Conservation (phyloP, 345 rosid species). For the Ceriops tagal region DNA sequence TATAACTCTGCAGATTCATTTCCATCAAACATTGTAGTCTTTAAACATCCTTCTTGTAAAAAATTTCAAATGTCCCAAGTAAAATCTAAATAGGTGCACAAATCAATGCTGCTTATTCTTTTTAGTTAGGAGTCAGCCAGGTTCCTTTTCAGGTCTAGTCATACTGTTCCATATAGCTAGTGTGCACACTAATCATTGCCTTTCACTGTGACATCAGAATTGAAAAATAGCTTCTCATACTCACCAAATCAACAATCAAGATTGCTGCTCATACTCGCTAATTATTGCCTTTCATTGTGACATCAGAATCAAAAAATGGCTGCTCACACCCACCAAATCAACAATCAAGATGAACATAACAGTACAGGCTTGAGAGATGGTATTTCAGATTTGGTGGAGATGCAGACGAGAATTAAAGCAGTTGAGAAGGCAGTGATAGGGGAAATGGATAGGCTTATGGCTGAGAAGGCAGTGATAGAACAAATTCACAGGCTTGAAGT, state of each 20-base stretch:
- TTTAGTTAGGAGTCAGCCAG: not conserved
- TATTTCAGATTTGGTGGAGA: conserved; percentile 48
- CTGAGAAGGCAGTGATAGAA: conserved; percentile 47
- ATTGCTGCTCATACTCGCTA: not conserved
- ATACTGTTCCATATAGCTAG: conserved; percentile 2
- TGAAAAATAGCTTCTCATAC: conserved; percentile 23
- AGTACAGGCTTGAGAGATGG: conserved; percentile 26
- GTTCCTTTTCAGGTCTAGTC: conserved; percentile 6
- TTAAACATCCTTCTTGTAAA: not conserved
- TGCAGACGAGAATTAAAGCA: conserved; percentile 45
- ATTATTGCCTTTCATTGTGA: conserved; percentile 5
- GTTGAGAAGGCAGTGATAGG: conserved; percentile 30
- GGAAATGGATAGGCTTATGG: conserved; percentile 13
- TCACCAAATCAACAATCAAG: conserved; percentile 23
- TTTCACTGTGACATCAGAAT: conserved; percentile 21
- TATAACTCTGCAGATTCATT: not conserved
- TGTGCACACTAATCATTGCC: not conserved
- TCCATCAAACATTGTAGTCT: not conserved
- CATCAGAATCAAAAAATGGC: conserved; percentile 25
- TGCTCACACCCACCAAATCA: conserved; percentile 26
- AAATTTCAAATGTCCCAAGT: not conserved
- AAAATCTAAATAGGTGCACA: not conserved
- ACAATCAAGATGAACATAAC: conserved; percentile 26
- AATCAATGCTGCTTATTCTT: not conserved
- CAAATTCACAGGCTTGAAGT: conserved; percentile 41